Conservation (phyloP, 768 basidiomycete species). For the Collybia sordida region DNA sequence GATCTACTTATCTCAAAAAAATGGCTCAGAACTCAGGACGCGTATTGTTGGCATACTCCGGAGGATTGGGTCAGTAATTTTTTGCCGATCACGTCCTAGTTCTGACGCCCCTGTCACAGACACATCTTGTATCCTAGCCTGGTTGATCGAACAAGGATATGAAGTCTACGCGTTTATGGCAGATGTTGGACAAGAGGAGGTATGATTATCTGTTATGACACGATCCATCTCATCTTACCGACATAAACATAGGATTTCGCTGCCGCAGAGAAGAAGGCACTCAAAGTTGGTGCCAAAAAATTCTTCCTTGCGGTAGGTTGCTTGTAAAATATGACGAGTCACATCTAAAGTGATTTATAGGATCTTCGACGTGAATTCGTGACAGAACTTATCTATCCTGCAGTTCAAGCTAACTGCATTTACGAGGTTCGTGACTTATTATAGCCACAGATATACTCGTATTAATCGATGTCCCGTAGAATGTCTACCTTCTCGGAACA, state of each 20-base stretch:
- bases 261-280: conserved; percentile 87
- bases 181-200: conserved; percentile 92
- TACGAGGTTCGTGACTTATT: conserved; percentile 70
- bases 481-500: conserved; percentile 96
- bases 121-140: conserved; percentile 98
- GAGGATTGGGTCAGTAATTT: conserved; percentile 80
- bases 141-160: conserved; percentile 98
- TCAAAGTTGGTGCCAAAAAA: conserved; percentile 91
- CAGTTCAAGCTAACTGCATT: conserved; percentile 97
- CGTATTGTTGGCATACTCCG: conserved; percentile 96
- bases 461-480: conserved; percentile 39
- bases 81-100: conserved; percentile 9
- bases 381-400: conserved; percentile 95
- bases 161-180: conserved; percentile 98
- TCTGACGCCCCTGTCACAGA: conserved; percentile 45
- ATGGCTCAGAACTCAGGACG: conserved; percentile 69
- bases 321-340: background rate
- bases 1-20: conserved; percentile 4
- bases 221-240: conserved; percentile 6
- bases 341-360: conserved; percentile 32
- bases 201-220: conserved; percentile 20
- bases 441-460: background rate
- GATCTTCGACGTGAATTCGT: conserved; percentile 95
- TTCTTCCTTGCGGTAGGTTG: conserved; percentile 80
- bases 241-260: conserved; percentile 72